Conservation (phyloP, 2,329 filamentous ascomycete species). For the Talaromyces funiculosus region DNA sequence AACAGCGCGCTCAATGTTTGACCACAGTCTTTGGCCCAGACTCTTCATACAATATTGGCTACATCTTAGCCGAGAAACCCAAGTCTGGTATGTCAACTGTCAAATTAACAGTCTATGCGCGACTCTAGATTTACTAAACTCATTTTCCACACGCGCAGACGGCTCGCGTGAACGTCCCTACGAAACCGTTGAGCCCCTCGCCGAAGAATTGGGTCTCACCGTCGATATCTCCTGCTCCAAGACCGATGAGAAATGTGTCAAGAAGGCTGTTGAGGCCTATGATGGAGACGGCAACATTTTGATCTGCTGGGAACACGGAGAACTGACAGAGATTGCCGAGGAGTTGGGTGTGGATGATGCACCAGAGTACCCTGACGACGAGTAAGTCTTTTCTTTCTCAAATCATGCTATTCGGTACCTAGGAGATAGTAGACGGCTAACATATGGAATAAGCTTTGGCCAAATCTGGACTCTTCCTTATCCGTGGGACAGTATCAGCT, state of each 20-base stretch:
- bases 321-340: slow-evolving; percentile 48
- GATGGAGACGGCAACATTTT: slow-evolving; percentile 52
- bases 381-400: slow-evolving; percentile 25
- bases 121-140: too few species aligned
- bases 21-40: slow-evolving; percentile 49
- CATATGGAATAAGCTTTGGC: too few species aligned
- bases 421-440: too few species aligned
- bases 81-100: slow-evolving; percentile 33
- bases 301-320: slow-evolving; percentile 58
- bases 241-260: slow-evolving; percentile 52
- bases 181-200: slow-evolving; percentile 53
- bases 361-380: slow-evolving; percentile 47
- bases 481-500: slow-evolving; percentile 45
- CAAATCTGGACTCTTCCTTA: slow-evolving; percentile 55
- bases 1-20: slow-evolving; percentile 56
- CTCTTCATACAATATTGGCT: slow-evolving; percentile 51
- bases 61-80: slow-evolving; percentile 54
- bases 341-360: slow-evolving; percentile 48
- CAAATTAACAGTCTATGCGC: too few species aligned
- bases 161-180: slow-evolving; percentile 51
- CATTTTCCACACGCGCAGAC: too few species aligned
- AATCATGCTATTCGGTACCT: not conserved
- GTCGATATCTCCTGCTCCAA: slow-evolving; percentile 54
- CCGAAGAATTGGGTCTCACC: slow-evolving; percentile 49
- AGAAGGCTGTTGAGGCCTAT: slow-evolving; percentile 46